Evolutionary conservation across 2,329 filamentous ascomycete genomes (phyloP).

Genomic region (Drechslerella coelobrocha): DNA sequence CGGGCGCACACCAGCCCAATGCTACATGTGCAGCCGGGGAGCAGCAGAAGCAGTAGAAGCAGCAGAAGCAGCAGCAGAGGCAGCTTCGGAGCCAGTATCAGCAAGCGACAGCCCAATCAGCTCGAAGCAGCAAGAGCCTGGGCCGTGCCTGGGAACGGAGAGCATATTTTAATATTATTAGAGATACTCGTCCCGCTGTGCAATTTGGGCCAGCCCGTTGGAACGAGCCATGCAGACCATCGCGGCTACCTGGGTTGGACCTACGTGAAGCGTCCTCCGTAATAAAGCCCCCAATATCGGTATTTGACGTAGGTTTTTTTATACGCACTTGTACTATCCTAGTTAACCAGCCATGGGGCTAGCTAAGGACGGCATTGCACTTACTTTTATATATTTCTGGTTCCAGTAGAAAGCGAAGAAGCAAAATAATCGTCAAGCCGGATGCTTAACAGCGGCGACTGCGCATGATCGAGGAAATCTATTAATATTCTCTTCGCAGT

Average conservation of each 20-base stretch:
- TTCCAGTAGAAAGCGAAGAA: too few relatives aligned
- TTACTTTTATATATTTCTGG: too few relatives aligned
- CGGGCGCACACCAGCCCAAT: too few relatives aligned
- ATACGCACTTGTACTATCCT: background rate
- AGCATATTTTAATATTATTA: background rate
- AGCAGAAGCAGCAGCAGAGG: background rate
- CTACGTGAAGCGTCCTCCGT: background rate
- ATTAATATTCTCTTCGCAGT: constrained; percentile 5
- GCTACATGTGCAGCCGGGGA: too few relatives aligned
- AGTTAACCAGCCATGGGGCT: background rate
- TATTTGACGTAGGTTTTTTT: constrained; percentile 1
- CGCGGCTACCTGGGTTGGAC: constrained; percentile 3
- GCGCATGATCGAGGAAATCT: too few relatives aligned
- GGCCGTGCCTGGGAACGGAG: background rate
- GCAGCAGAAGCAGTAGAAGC: background rate
- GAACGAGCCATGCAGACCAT: background rate
- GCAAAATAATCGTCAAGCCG: too few relatives aligned
- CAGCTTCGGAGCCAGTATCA: constrained; percentile 5
- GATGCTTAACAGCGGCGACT: too few relatives aligned
- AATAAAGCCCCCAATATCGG: background rate
- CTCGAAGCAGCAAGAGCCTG: background rate
- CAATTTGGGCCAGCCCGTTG: too few relatives aligned
- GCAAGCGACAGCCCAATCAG: constrained; percentile 1
- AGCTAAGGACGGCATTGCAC: background rate
- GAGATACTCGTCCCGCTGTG: background rate